phyloP scores from a whole-genome alignment of 2,329 filamentous ascomycete species.

The Trichoderma sp. region DNA sequence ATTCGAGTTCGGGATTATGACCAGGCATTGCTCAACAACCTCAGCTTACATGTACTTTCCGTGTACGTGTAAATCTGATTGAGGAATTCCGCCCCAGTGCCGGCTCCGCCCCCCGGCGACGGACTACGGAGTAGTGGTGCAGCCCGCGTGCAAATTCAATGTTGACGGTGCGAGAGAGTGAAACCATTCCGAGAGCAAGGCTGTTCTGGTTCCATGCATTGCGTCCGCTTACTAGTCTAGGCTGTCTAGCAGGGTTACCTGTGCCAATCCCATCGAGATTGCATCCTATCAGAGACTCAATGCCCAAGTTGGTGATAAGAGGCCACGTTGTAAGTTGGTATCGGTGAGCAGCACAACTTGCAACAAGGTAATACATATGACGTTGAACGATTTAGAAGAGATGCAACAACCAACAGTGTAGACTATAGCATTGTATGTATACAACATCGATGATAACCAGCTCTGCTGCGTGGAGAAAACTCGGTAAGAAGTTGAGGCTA shows the following conservation, averaged over 20 bases:
- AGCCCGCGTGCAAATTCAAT: neutral
- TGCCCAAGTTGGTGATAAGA: neutral
- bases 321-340: neutral
- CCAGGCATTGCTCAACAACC: neutral
- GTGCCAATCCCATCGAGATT: neutral
- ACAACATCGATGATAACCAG: neutral
- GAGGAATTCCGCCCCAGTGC: neutral
- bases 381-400: neutral
- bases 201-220: neutral
- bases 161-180: neutral
- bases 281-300: neutral
- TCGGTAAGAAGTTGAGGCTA: neutral
- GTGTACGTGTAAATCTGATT: neutral
- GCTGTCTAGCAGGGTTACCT: neutral
- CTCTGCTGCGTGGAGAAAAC: neutral
- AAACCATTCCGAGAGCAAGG: neutral
- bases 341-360: neutral
- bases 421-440: neutral
- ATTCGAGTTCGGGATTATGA: neutral
- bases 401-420: neutral
- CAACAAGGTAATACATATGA: neutral
- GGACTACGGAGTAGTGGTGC: slow-evolving; percentile 1
- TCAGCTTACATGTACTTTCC: neutral
- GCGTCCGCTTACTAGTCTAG: neutral
- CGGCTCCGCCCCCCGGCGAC: neutral